Evolutionary conservation across 495 filamentous ascomycete genomes (phyloP), one percentile per base, ranked within the genome.

Genomic region (Bacidia rubella): DNA sequence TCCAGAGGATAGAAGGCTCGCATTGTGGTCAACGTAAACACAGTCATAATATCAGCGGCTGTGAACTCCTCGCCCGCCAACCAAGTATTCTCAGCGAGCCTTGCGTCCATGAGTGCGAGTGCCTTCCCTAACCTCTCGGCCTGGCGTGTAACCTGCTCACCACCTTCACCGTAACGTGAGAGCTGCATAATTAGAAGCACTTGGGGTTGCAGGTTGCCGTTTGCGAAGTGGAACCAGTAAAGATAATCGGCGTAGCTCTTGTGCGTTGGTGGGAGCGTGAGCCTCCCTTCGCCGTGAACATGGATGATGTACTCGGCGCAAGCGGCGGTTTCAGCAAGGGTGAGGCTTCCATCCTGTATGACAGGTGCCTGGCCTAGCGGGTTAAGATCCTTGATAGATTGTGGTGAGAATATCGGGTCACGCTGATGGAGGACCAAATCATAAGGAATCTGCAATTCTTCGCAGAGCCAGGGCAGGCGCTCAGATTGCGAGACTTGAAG

Each of bases 161-260:
- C 56, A 1, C 62, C 57, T 2, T 59, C 40, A 19, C 45, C 29
- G 41, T 55, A 3, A 26, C 58, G 39, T 2, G 55, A 53, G 0
- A 75, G 26, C 0, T 64, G 54, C 0, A 73, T 65, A 53, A 74
- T 70, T 3, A 81, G 61, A 11, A 60, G 53, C 1, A 75, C 25
- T 0, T 63, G 53, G 0, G 74, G 65, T 54, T 76, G 72, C 3
- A 81, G 63, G n/a, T 63, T 74, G n/a, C 68, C 69, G 58, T 81
- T 81, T 32, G 71, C 66, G 61, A 74, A 79, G 55, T 82, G 76
- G 35, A 75, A 73, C 78, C 78, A 83, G 59, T 75, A 78, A 2
- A 82, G 61, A 61, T 76, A 82, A 44, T 76, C 66, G 3, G 76
- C 57, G 53, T 78, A 81, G 19, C 62, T 58, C 10, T 68, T 62